phyloP scores from a whole-genome alignment of 2,329 filamentous ascomycete species.

The Trichoderma hamatum region DNA sequence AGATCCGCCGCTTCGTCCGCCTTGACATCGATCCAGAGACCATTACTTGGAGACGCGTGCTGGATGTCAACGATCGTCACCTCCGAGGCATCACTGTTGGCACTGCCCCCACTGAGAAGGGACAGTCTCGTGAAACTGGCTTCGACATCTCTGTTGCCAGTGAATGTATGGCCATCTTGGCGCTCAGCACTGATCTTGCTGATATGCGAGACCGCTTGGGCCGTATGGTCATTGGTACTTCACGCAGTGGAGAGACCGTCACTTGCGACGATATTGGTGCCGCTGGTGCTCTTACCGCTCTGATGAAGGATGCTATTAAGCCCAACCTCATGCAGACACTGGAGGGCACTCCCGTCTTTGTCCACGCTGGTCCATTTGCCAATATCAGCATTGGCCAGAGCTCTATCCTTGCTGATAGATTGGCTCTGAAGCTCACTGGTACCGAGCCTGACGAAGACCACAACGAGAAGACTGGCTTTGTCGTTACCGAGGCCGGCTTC shows the following conservation, averaged over 20 bases:
- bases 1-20: slow-evolving; percentile 85
- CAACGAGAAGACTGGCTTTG: slow-evolving; percentile 81
- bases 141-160: slow-evolving; percentile 98
- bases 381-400: slow-evolving; percentile 98
- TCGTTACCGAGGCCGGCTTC: slow-evolving; percentile 95
- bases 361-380: slow-evolving; percentile 95
- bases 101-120: slow-evolving; percentile 86
- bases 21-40: slow-evolving; percentile 96
- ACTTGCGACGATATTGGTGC: slow-evolving; percentile 95
- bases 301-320: slow-evolving; percentile 99
- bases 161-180: slow-evolving; percentile 98
- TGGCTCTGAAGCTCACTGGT: slow-evolving; percentile 93
- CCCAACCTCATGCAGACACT: slow-evolving; percentile 98
- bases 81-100: slow-evolving; percentile 88
- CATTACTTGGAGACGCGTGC: slow-evolving; percentile 93
- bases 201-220: slow-evolving; percentile 94
- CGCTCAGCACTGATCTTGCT: slow-evolving; percentile 80
- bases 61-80: slow-evolving; percentile 97
- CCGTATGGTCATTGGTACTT: slow-evolving; percentile 92
- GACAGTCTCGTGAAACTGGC: slow-evolving; percentile 81
- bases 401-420: slow-evolving; percentile 90
- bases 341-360: slow-evolving; percentile 95
- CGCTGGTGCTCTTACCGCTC: slow-evolving; percentile 85
- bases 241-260: slow-evolving; percentile 81
- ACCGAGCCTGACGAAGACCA: slow-evolving; percentile 91